phyloP scores from a whole-genome alignment of 2,329 filamentous ascomycete species.

The Pseudogymnoascus sp. region DNA sequence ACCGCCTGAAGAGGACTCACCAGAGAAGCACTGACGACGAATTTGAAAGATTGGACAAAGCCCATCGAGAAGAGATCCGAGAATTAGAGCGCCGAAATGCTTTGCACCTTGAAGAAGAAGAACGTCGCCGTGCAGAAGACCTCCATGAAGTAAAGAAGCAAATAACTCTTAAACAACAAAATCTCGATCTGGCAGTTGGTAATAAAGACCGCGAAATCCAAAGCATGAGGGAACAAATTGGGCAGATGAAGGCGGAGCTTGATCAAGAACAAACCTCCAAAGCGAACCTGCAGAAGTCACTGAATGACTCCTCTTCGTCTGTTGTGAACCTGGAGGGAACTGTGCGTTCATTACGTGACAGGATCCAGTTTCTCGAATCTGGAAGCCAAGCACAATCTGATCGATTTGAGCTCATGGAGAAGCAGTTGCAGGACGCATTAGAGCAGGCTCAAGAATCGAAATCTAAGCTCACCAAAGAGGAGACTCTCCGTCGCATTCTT shows the following conservation, averaged over 20 bases:
- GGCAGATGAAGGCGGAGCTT: constrained; percentile 41
- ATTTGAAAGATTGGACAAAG: constrained; percentile 20
- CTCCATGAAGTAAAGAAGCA: constrained; percentile 53
- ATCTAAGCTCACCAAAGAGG: constrained; percentile 81
- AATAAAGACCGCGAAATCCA: constrained; percentile 46
- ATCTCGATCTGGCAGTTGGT: constrained; percentile 21
- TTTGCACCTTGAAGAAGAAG: constrained; percentile 57
- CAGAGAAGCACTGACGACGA: constrained; percentile 49
- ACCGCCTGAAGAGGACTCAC: constrained; percentile 51
- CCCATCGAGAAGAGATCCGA: constrained; percentile 20
- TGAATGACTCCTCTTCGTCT: constrained; percentile 51
- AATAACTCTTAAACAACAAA: constrained; percentile 37
- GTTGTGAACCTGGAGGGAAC: constrained; percentile 64
- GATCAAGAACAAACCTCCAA: constrained; percentile 51
- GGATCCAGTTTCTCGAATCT: constrained; percentile 83
- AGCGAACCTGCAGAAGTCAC: constrained; percentile 32
- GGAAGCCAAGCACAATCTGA: constrained; percentile 84
- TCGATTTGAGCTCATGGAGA: constrained; percentile 73
- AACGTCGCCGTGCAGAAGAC: constrained; percentile 48
- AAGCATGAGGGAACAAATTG: constrained; percentile 37
- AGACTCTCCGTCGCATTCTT: constrained; percentile 79
- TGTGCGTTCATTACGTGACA: constrained; percentile 66
- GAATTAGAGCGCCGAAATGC: constrained; percentile 25
- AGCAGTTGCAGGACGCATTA: constrained; percentile 69
- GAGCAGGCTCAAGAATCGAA: constrained; percentile 60